Evolutionary conservation across 1,284 basidiomycete species (phyloP), one percentile per base, ranked within the genome.

Genomic region (Apiotrichum mycotoxinovorans): DNA sequence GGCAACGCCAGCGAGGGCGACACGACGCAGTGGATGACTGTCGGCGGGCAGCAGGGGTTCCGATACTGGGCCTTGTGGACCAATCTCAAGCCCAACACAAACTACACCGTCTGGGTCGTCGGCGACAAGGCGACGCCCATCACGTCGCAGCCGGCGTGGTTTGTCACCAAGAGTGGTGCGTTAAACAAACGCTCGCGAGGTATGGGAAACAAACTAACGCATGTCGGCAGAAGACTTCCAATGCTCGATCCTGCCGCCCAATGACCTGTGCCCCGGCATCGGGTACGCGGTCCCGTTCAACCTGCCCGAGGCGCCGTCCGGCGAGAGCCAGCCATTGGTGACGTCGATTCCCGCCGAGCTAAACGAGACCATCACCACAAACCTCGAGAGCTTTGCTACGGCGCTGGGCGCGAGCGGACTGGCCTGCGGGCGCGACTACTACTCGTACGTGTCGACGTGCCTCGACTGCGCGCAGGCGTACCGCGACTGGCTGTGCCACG

Each of bases 351-450:
- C 46, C 22, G 30, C 10, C 18, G 46, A 18, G 15, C 11, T 46
- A 8, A 37, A 48, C 20, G 8, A 14, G 4, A 23, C 46, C 11
- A 78, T 91, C 43, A 71, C 84, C 23, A 76, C 80, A 7, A 84
- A 83, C 58, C 76, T 91, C 60, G 75, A 85, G 33, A 88, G 89
- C 67, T 90, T 92, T 74, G 87, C 88, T 1, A 80, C 81, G 1
- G 82, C 84, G 17, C 82, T 93, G 20, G 80, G 81, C 17, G 85
- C 87, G 2, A 23, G 23, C 35, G 49, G 49, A 12, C 34, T 50
- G 26, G 84, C 88, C 1, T 92, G 90, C 67, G 90, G 89, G 4
- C 81, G 89, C 25, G 89, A 91, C 71, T 70, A 81, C 47, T 93
- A 91, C 77, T 90, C 88, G 11, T 87, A 87, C 1, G 76, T 91